Evolutionary conservation across 805 yeast species (phyloP), one percentile per base, ranked within the genome.

Genomic region (Cyberlindnera suaveolens): DNA sequence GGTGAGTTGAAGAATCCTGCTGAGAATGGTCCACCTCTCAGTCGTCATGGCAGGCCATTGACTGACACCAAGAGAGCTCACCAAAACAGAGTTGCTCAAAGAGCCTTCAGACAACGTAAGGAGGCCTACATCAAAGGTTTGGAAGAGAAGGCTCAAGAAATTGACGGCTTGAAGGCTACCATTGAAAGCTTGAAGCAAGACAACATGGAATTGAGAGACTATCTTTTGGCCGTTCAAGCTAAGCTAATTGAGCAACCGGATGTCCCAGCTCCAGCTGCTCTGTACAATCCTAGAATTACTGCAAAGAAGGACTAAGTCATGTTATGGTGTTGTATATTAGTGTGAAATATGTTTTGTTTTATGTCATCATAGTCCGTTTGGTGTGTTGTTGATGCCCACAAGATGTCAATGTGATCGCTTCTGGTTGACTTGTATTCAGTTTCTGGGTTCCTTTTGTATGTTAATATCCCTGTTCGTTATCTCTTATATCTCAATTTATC

Each of bases 61-160:
- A 72, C 80, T 18, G 74, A 72, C 44, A 78, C 93, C 34, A 87
- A 86, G 62, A 78, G 97, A 49, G 96, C 96, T 2, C 89, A 83
- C 8, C 97, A 90, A 65, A 90, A 90, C 68, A 72, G 97, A 57
- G 81, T 78, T 47, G 96, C 97, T 5, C 97, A 90, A 66, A 78
- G 86, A 52, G 96, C 96, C 8, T 90, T 89, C 66, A 75, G 97
- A 58, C 81, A 80, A 59, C 74, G 96, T 47, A 82, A 85, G 59
- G 96, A 89, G 56, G 74, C 77, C 45, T 82, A 87, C 56, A 79
- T 90, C 51, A 83, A 80, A 62, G 91, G 87, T 39, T 70, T 90
- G 44, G 96, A 90, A 64, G 63, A 68, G 31, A 80, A 81, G 57
- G 85, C 85, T 10, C 69, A 72, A 37, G 81, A 80, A 53, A 78